Evolutionary conservation across 2,329 filamentous ascomycete genomes (phyloP).

Genomic region (Calonectria pseudoreteaudii): DNA sequence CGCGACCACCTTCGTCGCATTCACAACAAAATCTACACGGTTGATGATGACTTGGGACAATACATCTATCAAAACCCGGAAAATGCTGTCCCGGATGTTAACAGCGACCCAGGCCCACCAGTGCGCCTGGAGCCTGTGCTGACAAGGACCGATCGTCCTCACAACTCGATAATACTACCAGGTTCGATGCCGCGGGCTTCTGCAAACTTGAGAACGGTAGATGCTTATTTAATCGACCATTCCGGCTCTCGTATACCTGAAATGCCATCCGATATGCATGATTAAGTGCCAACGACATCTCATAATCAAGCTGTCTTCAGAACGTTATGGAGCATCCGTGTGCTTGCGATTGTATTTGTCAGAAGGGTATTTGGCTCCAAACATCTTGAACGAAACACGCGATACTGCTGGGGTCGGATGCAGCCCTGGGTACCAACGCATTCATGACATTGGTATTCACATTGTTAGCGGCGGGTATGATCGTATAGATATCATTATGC

Average conservation of each 20-base stretch:
- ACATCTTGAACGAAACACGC: background rate
- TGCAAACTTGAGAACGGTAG: background rate
- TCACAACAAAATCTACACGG: conserved; percentile 60
- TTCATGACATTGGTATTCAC: background rate
- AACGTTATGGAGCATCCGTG: background rate
- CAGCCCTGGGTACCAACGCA: background rate
- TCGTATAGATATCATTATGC: background rate
- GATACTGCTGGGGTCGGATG: background rate
- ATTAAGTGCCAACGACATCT: background rate
- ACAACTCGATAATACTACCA: background rate
- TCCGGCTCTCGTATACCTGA: background rate
- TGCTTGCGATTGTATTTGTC: background rate
- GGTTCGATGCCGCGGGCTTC: background rate
- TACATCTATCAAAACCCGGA: conserved; percentile 46
- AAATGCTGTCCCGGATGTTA: background rate
- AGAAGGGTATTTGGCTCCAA: background rate
- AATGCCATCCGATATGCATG: background rate
- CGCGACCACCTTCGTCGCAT: conserved; percentile 79
- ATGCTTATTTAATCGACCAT: background rate
- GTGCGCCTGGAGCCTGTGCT: background rate
- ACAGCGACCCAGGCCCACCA: conserved; percentile 8
- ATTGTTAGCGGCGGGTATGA: background rate
- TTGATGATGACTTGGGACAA: conserved; percentile 53
- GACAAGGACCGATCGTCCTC: background rate
- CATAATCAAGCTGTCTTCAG: background rate